phyloP scores from a whole-genome alignment of 768 basidiomycete genomes.

The Strobilomyces dryophilus region DNA sequence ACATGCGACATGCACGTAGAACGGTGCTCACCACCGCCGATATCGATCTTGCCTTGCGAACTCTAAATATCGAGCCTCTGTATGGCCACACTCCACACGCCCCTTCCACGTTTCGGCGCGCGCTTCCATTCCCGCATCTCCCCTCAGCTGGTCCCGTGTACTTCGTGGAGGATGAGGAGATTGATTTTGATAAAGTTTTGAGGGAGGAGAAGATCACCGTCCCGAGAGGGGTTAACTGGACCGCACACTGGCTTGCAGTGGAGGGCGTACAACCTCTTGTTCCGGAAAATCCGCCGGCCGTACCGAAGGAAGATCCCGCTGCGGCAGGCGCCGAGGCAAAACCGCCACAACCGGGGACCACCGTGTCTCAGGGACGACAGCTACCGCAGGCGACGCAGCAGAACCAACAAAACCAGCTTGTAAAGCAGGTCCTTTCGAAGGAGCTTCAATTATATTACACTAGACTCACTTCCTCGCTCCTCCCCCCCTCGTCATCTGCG shows the following conservation, averaged over 20 bases:
- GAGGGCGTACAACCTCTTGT: constrained; percentile 98
- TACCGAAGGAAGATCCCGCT: constrained; percentile 51
- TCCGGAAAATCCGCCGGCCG: constrained; percentile 89
- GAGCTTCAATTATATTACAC: constrained; percentile 95
- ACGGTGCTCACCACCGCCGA: constrained; percentile 88
- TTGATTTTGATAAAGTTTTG: constrained; percentile 90
- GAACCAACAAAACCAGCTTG: constrained; percentile 67
- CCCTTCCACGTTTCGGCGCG: constrained; percentile 38
- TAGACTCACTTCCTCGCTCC: constrained; percentile 78
- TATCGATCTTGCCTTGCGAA: constrained; percentile 90
- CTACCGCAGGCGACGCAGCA: constrained; percentile 35
- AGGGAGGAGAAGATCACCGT: constrained; percentile 81
- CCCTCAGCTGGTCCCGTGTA: constrained; percentile 69
- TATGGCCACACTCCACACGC: constrained; percentile 52
- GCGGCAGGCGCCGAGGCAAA: constrained; percentile 26
- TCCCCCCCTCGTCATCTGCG: constrained; percentile 31
- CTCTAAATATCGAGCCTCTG: constrained; percentile 93
- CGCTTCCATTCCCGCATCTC: constrained; percentile 42
- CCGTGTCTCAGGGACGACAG: constrained; percentile 23
- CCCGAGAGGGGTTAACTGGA: constrained; percentile 80
- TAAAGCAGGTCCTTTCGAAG: constrained; percentile 88
- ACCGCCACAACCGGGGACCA: constrained; percentile 26
- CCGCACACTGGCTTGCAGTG: constrained; percentile 97
- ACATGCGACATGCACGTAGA: constrained; percentile 91
- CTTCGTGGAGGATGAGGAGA: constrained; percentile 95